phyloP scores from a whole-genome alignment of 2,329 filamentous ascomycete genomes.

The Apiospora saccharicola region DNA sequence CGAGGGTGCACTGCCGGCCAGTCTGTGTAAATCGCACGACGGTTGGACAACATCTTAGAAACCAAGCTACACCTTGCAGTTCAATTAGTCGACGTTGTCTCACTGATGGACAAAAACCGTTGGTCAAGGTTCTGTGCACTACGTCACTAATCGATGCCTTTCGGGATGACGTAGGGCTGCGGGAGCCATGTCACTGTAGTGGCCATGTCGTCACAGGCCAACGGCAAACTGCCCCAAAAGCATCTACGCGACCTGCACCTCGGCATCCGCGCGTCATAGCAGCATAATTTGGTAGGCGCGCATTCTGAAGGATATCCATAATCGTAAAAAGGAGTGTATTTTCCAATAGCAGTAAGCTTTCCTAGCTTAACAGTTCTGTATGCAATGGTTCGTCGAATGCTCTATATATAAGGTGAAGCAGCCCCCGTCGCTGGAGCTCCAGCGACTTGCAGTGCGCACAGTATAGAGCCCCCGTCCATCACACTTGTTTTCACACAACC shows the following conservation, averaged over 20 bases:
- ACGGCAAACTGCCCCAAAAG: not conserved
- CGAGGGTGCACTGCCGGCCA: not conserved
- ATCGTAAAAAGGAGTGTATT: constrained; percentile 21
- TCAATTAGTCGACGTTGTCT: not conserved
- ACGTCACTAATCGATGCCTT: constrained; percentile 14
- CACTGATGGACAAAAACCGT: not conserved
- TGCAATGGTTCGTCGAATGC: constrained; percentile 9
- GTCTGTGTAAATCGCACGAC: not conserved
- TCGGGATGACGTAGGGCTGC: constrained; percentile 22
- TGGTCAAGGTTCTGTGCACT: not conserved
- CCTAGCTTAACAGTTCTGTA: constrained; percentile 17
- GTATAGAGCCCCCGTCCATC: not conserved
- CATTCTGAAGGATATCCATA: constrained; percentile 1
- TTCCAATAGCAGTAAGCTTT: constrained; percentile 16
- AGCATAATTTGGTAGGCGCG: not conserved
- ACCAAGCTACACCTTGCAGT: not conserved
- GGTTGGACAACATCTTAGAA: not conserved
- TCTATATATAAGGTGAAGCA: constrained; percentile 21
- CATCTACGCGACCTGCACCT: constrained; percentile 3
- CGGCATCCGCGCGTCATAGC: constrained; percentile 13
- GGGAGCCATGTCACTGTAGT: constrained; percentile 11
- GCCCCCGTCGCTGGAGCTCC: not conserved
- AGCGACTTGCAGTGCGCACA: not conserved
- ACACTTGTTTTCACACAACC: constrained; percentile 16
- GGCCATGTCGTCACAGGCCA: constrained; percentile 19